These are phyloP conservation scores for Santalum album DNA, from an alignment of 164 flowering plant genomes.

Conservation along the genomic window DNA sequence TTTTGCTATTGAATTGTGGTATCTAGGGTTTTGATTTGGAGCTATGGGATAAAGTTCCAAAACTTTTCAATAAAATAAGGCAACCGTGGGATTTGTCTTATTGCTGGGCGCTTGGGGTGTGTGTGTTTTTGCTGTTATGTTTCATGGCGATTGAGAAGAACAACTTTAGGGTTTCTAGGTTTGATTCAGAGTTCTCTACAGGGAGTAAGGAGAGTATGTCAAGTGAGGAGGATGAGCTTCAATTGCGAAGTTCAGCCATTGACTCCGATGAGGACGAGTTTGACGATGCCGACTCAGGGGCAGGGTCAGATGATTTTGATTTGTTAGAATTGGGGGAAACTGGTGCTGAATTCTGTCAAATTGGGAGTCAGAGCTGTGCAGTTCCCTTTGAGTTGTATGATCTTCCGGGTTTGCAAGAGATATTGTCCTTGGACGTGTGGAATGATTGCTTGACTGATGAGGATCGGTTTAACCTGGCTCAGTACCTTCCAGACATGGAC, in stretches of 20 bases:
- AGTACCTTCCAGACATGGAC: slow-evolving; percentile 80
- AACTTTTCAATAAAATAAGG: no score
- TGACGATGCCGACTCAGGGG: slow-evolving; percentile 79
- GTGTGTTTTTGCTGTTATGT: slow-evolving; percentile 10
- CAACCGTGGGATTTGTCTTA: no score
- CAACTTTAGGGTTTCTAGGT: slow-evolving; percentile 43
- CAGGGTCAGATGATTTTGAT: slow-evolving; percentile 80
- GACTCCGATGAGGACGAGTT: slow-evolving; percentile 63
- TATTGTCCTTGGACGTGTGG: slow-evolving; percentile 85
- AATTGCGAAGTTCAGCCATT: slow-evolving; percentile 24
- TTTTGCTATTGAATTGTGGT: slow-evolving; percentile 3
- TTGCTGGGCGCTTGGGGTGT: slow-evolving; percentile 2
- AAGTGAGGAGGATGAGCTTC: slow-evolving; percentile 66
- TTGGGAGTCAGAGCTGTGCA: slow-evolving; percentile 59
- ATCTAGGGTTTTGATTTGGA: no score
- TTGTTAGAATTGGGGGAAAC: slow-evolving; percentile 72
- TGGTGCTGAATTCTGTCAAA: slow-evolving; percentile 72
- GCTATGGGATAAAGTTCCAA: no score
- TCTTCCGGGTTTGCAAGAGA: slow-evolving; percentile 56
- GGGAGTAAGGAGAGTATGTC: slow-evolving; percentile 52
- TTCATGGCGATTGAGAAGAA: slow-evolving; percentile 81
- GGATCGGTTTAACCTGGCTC: slow-evolving; percentile 58
- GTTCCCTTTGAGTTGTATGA: slow-evolving; percentile 79
- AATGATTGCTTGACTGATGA: slow-evolving; percentile 77
- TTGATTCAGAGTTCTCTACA: slow-evolving; percentile 47